phyloP scores from a whole-genome alignment of 2,329 filamentous ascomycete genomes.

The Thelonectria blattea region DNA sequence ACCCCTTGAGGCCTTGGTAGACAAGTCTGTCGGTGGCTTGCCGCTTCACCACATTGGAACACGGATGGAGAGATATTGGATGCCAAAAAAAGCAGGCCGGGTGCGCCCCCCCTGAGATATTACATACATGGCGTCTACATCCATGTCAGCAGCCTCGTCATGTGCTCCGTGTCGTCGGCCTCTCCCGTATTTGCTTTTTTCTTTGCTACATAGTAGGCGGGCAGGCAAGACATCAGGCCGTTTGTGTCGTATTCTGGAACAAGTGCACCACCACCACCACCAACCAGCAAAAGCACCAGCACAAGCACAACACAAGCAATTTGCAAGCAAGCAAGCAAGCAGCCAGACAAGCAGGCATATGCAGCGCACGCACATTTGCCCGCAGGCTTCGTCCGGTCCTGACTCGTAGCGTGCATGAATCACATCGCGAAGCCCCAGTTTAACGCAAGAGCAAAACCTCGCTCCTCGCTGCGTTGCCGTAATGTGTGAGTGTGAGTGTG shows the following conservation, averaged over 20 bases:
- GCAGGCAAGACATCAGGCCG: slow-evolving; percentile 2
- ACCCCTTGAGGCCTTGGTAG: neutral
- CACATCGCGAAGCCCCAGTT: slow-evolving; percentile 26
- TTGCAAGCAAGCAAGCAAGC: too few relatives aligned
- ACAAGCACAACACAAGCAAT: too few relatives aligned
- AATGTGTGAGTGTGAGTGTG: neutral
- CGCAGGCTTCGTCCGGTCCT: slow-evolving; percentile 11
- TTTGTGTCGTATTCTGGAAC: neutral
- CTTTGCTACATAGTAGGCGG: neutral
- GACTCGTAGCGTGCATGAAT: slow-evolving; percentile 39
- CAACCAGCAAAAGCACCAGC: too few relatives aligned
- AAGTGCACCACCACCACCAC: neutral
- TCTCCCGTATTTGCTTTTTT: neutral
- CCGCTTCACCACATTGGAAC: neutral
- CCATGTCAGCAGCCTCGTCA: slow-evolving; percentile 22
- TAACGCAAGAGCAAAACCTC: slow-evolving; percentile 6
- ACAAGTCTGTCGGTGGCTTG: neutral
- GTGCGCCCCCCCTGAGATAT: neutral
- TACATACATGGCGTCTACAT: slow-evolving; percentile 10
- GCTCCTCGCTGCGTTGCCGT: neutral
- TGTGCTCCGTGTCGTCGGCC: slow-evolving; percentile 1
- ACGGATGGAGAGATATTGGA: neutral
- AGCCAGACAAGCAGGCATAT: neutral
- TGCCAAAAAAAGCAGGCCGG: neutral
- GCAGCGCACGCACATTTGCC: neutral